Evolutionary conservation across 768 basidiomycete genomes (phyloP).

Genomic region (Podaxis sp.): DNA sequence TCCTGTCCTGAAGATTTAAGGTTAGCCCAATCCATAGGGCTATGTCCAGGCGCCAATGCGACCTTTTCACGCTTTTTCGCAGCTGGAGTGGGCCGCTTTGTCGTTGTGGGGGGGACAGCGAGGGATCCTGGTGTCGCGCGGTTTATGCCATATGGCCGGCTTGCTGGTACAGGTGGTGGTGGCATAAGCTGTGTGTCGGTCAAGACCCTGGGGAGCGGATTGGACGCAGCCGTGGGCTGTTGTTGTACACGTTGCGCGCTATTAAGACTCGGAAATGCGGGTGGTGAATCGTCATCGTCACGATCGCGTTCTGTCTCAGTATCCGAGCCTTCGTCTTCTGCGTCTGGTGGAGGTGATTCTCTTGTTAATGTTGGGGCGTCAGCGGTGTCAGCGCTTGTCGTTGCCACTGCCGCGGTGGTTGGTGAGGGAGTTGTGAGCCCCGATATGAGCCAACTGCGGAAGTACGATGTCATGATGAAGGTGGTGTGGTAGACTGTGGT

Average conservation of each 20-base stretch:
- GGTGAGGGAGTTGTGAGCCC: slow-evolving; percentile 29
- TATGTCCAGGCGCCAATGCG: slow-evolving; percentile 86
- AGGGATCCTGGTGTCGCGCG: slow-evolving; percentile 39
- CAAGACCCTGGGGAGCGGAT: slow-evolving; percentile 33
- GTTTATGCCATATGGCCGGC: slow-evolving; percentile 38
- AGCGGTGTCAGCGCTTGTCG: slow-evolving; percentile 20
- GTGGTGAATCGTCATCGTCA: slow-evolving; percentile 58
- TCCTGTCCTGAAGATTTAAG: slow-evolving; percentile 81
- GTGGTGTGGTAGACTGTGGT: not conserved
- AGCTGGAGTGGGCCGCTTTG: slow-evolving; percentile 52
- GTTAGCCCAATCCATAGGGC: slow-evolving; percentile 91
- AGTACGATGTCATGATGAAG: slow-evolving; percentile 52
- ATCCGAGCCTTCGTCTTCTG: slow-evolving; percentile 38
- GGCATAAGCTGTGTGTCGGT: slow-evolving; percentile 55
- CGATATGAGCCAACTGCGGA: slow-evolving; percentile 56
- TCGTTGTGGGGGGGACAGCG: slow-evolving; percentile 61
- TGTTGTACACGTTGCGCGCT: slow-evolving; percentile 66
- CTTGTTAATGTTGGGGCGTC: slow-evolving; percentile 34
- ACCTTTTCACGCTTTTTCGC: slow-evolving; percentile 74
- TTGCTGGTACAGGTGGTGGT: slow-evolving; percentile 47
- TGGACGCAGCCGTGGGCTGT: not conserved
- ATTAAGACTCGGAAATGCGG: slow-evolving; percentile 69
- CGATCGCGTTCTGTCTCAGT: slow-evolving; percentile 36
- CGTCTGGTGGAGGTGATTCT: slow-evolving; percentile 41
- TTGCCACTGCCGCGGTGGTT: slow-evolving; percentile 23